Conservation (phyloP, 2,329 filamentous ascomycete species). For the Penicillium psychrosexuale region DNA sequence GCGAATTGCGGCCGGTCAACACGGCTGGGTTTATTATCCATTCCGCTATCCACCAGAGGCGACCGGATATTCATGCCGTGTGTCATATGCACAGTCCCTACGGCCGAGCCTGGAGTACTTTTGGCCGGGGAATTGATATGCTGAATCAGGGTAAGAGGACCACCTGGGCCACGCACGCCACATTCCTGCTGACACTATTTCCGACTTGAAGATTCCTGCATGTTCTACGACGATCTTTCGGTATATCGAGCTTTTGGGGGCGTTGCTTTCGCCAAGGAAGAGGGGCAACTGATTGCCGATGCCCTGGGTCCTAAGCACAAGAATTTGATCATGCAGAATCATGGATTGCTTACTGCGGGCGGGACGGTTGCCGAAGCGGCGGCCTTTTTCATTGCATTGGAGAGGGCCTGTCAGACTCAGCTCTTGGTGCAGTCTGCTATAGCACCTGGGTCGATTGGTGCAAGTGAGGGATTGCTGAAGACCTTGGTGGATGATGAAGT, state of each 20-base stretch:
- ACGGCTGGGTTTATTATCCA: conserved; percentile 50
- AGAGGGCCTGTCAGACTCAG: conserved; percentile 67
- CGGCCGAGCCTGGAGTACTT: conserved; percentile 43
- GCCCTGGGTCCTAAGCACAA: conserved; percentile 22
- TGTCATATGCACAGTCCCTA: conserved; percentile 47
- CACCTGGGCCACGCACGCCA: too few relatives aligned
- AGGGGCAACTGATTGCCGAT: conserved; percentile 45
- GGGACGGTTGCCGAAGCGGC: conserved; percentile 70
- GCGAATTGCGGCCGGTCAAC: conserved; percentile 33
- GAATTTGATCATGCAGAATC: conserved; percentile 30
- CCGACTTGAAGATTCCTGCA: conserved; percentile 15
- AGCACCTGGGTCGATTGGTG: conserved; percentile 43
- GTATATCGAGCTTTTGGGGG: conserved; percentile 48
- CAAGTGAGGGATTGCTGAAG: conserved; percentile 43
- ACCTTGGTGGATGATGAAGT: conserved; percentile 47
- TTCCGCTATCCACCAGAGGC: conserved; percentile 44
- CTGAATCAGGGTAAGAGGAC: conserved; percentile 37
- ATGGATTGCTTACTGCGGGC: conserved; percentile 57
- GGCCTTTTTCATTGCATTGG: conserved; percentile 66
- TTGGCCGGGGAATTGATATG: conserved; percentile 45
- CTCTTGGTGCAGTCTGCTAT: conserved; percentile 63
- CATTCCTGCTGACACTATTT: neutral
- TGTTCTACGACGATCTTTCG: conserved; percentile 27
- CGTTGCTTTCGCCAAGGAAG: conserved; percentile 45
- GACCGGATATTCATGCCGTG: conserved; percentile 47